phyloP scores from a whole-genome alignment of 2,329 filamentous ascomycete species.

The Parastagonospora avenae region DNA sequence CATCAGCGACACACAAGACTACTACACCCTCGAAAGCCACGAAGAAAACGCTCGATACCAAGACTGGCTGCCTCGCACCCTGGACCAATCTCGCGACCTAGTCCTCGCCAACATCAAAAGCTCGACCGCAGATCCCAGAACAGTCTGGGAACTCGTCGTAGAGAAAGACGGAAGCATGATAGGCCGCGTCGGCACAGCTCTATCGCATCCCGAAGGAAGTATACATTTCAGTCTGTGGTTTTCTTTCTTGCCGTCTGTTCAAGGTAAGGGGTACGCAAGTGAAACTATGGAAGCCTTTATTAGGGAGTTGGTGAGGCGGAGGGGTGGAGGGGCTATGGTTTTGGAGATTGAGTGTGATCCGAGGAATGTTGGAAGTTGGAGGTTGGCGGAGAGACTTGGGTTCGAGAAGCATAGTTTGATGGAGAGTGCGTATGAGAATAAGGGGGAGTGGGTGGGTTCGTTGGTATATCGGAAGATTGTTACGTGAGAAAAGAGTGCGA shows the following conservation, averaged over 20 bases:
- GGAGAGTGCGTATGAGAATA: constrained; percentile 34
- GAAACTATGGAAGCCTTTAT: constrained; percentile 40
- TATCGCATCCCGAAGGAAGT: constrained; percentile 7
- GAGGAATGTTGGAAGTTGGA: constrained; percentile 35
- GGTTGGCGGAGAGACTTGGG: constrained; percentile 37
- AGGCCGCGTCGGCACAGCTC: constrained; percentile 36
- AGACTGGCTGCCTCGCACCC: constrained; percentile 21
- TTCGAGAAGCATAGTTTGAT: constrained; percentile 32
- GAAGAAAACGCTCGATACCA: constrained; percentile 37
- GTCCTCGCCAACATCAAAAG: constrained; percentile 25
- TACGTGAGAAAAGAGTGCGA: too few species aligned
- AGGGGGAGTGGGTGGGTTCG: constrained; percentile 42
- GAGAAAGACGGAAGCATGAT: constrained; percentile 25
- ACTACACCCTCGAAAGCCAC: constrained; percentile 31
- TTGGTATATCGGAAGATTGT: constrained; percentile 29
- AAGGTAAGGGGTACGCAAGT: constrained; percentile 37
- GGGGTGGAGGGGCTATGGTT: constrained; percentile 15
- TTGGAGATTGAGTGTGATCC: constrained; percentile 46
- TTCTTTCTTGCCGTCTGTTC: constrained; percentile 30
- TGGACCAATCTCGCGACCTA: constrained; percentile 22
- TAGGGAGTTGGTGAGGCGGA: constrained; percentile 12
- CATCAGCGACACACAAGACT: constrained; percentile 21
- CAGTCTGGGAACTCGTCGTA: constrained; percentile 38
- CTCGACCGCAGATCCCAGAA: constrained; percentile 17
- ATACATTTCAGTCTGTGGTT: constrained; percentile 37